Conservation (phyloP, 164 flowering plant genomes). For the Buxus sempervirens region DNA sequence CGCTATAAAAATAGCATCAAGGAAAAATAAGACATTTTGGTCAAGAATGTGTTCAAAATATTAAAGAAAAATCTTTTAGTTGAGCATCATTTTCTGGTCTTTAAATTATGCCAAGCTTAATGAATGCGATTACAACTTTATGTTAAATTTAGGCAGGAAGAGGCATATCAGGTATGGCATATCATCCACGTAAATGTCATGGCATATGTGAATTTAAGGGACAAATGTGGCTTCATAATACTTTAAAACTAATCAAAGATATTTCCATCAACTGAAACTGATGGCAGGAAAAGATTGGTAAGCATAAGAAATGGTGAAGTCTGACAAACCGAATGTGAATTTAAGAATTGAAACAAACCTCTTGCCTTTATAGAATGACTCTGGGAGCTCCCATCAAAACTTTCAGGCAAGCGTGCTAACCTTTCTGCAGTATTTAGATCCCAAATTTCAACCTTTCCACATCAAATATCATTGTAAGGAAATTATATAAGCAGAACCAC, state of each 20-base stretch:
- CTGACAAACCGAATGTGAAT: not conserved
- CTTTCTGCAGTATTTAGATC: conserved; percentile 67
- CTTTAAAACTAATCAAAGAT: not conserved
- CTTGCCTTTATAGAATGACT: conserved; percentile 41
- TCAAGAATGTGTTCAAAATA: not conserved
- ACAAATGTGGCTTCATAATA: conserved; percentile 1
- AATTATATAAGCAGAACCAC: conserved; percentile 11
- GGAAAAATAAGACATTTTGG: too few species aligned
- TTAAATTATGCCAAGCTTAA: not conserved
- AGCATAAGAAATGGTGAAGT: not conserved
- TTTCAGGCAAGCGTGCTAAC: conserved; percentile 41
- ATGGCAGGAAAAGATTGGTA: not conserved
- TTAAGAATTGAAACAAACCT: conserved; percentile 36
- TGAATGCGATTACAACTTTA: not conserved
- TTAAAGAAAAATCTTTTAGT: not conserved
- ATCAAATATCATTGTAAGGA: conserved; percentile 9
- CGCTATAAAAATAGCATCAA: too few species aligned
- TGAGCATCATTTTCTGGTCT: not conserved
- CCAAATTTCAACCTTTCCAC: conserved; percentile 82
- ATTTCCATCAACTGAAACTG: not conserved
- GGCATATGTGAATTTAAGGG: not conserved
- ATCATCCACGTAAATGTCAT: not conserved
- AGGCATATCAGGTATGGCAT: not conserved
- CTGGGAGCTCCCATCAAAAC: conserved; percentile 22
- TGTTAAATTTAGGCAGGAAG: too few species aligned